A percentile compares a stretch with the other conserved stretches of the same genome.
phyloP scores from a whole-genome alignment of 371 early-diverging fungal species.

The Sporodiniella umbellata region DNA sequence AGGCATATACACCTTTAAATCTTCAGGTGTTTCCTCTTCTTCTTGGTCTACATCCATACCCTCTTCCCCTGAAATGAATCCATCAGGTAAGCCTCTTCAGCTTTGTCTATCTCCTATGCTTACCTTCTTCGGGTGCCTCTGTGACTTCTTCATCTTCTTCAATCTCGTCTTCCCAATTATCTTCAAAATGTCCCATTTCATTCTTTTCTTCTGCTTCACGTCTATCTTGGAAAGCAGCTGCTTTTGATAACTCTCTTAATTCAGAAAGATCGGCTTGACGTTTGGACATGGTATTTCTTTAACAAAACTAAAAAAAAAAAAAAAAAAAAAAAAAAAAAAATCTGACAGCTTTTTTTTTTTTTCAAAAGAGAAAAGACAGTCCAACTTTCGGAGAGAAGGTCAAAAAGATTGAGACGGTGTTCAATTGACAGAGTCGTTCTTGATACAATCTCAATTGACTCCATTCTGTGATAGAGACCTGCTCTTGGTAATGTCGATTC shows the following conservation, averaged over 20 bases:
- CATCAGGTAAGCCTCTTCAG: too few relatives aligned
- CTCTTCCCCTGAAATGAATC: constrained; percentile 3
- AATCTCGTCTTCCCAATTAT: constrained; percentile 92
- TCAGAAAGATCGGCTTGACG: constrained; percentile 57
- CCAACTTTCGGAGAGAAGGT: not conserved
- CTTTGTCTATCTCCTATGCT: constrained; percentile 17
- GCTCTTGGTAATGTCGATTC: too few relatives aligned
- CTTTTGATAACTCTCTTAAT: constrained; percentile 44
- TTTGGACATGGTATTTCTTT: constrained; percentile 48
- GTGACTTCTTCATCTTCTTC: constrained; percentile 71
- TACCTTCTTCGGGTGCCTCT: constrained; percentile 49
- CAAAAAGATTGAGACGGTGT: too few relatives aligned
- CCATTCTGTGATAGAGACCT: too few relatives aligned
- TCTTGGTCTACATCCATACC: constrained; percentile 62
- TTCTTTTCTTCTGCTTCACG: constrained; percentile 48
- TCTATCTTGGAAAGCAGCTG: constrained; percentile 31
- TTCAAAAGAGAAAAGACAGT: constrained; percentile 1
- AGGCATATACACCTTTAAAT: constrained; percentile 84
- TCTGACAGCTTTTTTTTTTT: not conserved
- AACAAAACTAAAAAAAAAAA: constrained; percentile 3
- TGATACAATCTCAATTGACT: too few relatives aligned
- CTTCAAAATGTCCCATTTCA: constrained; percentile 96
- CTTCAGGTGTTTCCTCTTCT: constrained; percentile 46
- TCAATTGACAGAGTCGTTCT: too few relatives aligned
- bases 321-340: constrained; percentile 5